phyloP scores from a whole-genome alignment of 495 filamentous ascomycete genomes.

The Collariella sp. region DNA sequence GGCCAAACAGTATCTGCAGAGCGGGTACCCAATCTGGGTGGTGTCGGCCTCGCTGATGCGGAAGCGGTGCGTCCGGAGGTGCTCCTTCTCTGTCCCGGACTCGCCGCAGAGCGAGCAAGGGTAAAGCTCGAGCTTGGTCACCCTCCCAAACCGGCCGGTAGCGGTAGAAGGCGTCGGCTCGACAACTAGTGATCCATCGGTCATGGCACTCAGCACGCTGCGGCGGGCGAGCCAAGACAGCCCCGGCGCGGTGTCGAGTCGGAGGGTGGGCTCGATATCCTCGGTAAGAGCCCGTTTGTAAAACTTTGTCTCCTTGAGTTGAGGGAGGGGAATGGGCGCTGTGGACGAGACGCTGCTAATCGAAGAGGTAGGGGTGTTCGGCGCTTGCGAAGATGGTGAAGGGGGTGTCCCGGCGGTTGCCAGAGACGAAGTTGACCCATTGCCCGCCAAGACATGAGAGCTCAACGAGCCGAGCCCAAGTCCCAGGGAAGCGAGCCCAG shows the following conservation, averaged over 20 bases:
- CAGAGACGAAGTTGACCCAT: slow-evolving; percentile 37
- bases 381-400: slow-evolving; percentile 41
- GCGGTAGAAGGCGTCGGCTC: slow-evolving; percentile 64
- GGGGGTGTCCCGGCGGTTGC: slow-evolving; percentile 31
- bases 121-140: slow-evolving; percentile 52
- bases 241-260: slow-evolving; percentile 80
- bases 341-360: slow-evolving; percentile 34
- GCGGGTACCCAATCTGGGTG: slow-evolving; percentile 71
- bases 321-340: slow-evolving; percentile 23
- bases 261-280: slow-evolving; percentile 88
- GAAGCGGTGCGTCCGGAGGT: slow-evolving; percentile 79
- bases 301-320: slow-evolving; percentile 81
- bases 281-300: slow-evolving; percentile 82
- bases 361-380: slow-evolving; percentile 43
- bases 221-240: slow-evolving; percentile 88
- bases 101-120: slow-evolving; percentile 89
- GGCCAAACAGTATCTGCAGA: slow-evolving; percentile 78
- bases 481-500: slow-evolving; percentile 39
- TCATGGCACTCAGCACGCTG: slow-evolving; percentile 70
- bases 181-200: slow-evolving; percentile 78
- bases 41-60: slow-evolving; percentile 75
- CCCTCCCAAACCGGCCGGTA: slow-evolving; percentile 35
- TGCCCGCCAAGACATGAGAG: slow-evolving; percentile 22
- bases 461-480: slow-evolving; percentile 37
- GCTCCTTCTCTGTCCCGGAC: slow-evolving; percentile 54